Base-by-base conservation (phyloP, 2,329 filamentous ascomycete genomes). In the Nemania serpens region DNA sequence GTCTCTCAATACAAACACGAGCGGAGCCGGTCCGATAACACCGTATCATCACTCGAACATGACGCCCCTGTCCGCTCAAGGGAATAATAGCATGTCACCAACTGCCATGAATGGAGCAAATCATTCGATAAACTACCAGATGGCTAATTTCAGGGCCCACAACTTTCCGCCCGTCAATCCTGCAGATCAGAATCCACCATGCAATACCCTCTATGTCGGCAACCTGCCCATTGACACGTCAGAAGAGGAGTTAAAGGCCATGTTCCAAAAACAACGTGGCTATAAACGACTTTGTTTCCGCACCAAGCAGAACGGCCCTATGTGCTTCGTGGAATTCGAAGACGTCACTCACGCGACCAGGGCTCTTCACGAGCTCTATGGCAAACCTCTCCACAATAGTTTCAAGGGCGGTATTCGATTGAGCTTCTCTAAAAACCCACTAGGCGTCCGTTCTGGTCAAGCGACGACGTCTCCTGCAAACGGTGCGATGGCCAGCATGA, bases 301-400 rank as follows among this genome's bases (percentile, higher is more conserved):
- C 36, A 96, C 93, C 55, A 98, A 98, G 79, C 87, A 91, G 67
- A 97, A 97, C 69, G 94, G 94, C 0, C 94, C 94, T 1, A 98
- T 98, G 93, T 98, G 95, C 74, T 98, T 98, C 75, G 95, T 99
- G 39, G 95, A 99, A 75, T 99, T 98, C 69, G 94, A 98, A 71
- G 93, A 97, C 70, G 84, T 96, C 11, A 90, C 91, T 1, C 94
- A 92, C 71, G 94, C 95, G 0, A 97, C 94, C 43, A 96, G 95
- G 76, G 90, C 93, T 1, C 82, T 98, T 2, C 87, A 93, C 66
- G 92, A 97, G 58, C 82, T 98, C 1, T 97, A 98, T 71, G 95
- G 95, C 0, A 87, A 90, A 51, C 87, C 86, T 50, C 83, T 98
- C 34, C 92, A 93, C 73, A 97, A 97, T 77, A 97, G 93, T 71